phyloP scores from a whole-genome alignment of 441 rosid species.

The Arabidopsis lyrata region DNA sequence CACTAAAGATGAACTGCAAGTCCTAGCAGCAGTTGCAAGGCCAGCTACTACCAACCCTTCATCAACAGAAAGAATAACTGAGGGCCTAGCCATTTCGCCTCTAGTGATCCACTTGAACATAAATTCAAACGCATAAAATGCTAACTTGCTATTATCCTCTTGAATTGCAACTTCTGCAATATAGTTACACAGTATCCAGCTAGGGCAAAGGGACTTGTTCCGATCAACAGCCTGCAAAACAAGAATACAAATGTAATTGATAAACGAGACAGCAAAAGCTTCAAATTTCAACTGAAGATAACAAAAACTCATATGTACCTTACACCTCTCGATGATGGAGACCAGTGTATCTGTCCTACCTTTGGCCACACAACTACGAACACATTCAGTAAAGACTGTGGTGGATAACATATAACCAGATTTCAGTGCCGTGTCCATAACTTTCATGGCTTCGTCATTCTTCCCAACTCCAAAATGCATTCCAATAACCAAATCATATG shows the following conservation, averaged over 20 bases:
- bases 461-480: constrained; percentile 54
- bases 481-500: constrained; percentile 71
- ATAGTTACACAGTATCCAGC: constrained; percentile 70
- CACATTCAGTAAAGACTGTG: constrained; percentile 42
- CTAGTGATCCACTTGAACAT: constrained; percentile 83
- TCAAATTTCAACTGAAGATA: constrained; percentile 23
- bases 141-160: constrained; percentile 80
- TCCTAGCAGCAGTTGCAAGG: constrained; percentile 90
- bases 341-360: constrained; percentile 70
- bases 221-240: constrained; percentile 71
- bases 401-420: constrained; percentile 55
- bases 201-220: constrained; percentile 85
- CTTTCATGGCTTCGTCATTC: constrained; percentile 74
- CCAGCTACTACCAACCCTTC: constrained; percentile 83
- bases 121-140: constrained; percentile 82
- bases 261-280: constrained; percentile 4
- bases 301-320: constrained; percentile 57
- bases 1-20: constrained; percentile 64
- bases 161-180: constrained; percentile 78
- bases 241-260: constrained; percentile 8
- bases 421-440: constrained; percentile 65
- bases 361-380: constrained; percentile 58
- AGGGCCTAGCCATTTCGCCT: constrained; percentile 71
- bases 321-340: constrained; percentile 85
- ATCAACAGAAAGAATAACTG: constrained; percentile 68